Evolutionary conservation across 2,329 filamentous ascomycete genomes (phyloP).

Genomic region (Ceratocystis papillata): DNA sequence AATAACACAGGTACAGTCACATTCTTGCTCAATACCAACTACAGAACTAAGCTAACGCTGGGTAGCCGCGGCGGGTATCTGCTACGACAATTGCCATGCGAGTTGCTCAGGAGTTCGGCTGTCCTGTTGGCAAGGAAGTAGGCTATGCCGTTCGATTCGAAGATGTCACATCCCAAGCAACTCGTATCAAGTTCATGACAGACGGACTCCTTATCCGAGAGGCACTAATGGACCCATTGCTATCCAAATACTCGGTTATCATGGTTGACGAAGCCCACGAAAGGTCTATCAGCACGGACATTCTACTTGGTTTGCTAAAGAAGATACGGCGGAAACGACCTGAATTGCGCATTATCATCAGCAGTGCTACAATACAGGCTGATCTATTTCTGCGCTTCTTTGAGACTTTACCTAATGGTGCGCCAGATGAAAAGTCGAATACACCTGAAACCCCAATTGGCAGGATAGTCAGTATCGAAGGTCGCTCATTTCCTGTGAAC

Average conservation of each 20-base stretch:
- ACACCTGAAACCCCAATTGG: slow-evolving; percentile 7
- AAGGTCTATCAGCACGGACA: slow-evolving; percentile 81
- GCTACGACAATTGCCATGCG: slow-evolving; percentile 80
- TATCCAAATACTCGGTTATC: slow-evolving; percentile 86
- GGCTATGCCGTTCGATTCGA: slow-evolving; percentile 91
- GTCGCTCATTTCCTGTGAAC: slow-evolving; percentile 80
- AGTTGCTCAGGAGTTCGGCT: slow-evolving; percentile 81
- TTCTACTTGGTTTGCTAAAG: slow-evolving; percentile 79
- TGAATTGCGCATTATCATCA: slow-evolving; percentile 79
- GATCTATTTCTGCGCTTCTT: slow-evolving; percentile 80
- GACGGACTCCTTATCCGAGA: slow-evolving; percentile 86
- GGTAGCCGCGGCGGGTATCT: slow-evolving; percentile 74
- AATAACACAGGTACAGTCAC: slow-evolving; percentile 65
- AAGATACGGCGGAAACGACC: slow-evolving; percentile 73
- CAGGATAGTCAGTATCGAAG: slow-evolving; percentile 51
- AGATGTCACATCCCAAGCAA: slow-evolving; percentile 75
- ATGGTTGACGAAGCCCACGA: slow-evolving; percentile 99
- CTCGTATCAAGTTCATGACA: slow-evolving; percentile 88
- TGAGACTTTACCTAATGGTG: slow-evolving; percentile 27
- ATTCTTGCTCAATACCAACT: slow-evolving; percentile 26
- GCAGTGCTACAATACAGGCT: slow-evolving; percentile 85
- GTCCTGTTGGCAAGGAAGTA: slow-evolving; percentile 77
- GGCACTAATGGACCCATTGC: slow-evolving; percentile 79
- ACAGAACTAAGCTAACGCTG: background rate
- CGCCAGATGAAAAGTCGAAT: background rate